phyloP scores from a whole-genome alignment of 345 rosid genomes.

The Brassica napus region DNA sequence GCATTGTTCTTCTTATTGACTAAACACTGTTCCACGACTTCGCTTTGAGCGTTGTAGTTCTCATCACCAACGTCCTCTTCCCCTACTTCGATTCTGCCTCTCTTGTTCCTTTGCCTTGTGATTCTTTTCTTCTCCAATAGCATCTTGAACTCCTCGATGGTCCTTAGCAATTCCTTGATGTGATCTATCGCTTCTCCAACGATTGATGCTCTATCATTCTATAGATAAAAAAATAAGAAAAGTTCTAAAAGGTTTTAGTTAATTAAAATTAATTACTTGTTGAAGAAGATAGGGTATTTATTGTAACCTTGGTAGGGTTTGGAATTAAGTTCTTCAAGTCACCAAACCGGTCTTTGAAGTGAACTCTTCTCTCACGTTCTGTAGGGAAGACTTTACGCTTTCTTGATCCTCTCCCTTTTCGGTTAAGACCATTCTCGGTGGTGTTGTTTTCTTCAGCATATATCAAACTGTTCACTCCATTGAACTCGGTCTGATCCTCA shows the following conservation, averaged over 20 bases:
- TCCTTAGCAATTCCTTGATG: conserved; percentile 68
- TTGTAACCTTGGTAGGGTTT: conserved; percentile 59
- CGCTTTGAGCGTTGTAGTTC: conserved; percentile 41
- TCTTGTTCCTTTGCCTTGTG: conserved; percentile 49
- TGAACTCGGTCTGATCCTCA: conserved; percentile 31
- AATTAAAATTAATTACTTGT: neutral
- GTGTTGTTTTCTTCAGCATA: conserved; percentile 40
- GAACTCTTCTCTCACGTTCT: conserved; percentile 66
- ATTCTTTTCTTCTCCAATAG: conserved; percentile 68
- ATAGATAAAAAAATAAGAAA: neutral
- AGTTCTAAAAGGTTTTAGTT: neutral
- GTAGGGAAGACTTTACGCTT: conserved; percentile 58
- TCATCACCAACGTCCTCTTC: conserved; percentile 42
- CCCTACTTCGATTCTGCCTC: conserved; percentile 48
- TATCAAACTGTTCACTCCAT: conserved; percentile 26
- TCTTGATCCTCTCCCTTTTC: conserved; percentile 47
- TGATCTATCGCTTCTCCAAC: conserved; percentile 74
- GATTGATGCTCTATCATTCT: conserved; percentile 72
- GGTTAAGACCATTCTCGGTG: conserved; percentile 45
- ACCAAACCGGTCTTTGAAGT: conserved; percentile 54
- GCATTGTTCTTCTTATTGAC: conserved; percentile 41
- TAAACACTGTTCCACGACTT: conserved; percentile 46
- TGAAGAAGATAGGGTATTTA: neutral
- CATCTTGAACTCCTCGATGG: conserved; percentile 58
- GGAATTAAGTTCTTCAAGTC: conserved; percentile 63